phyloP scores from a whole-genome alignment of 768 basidiomycete species.

The Lactarius quietus region DNA sequence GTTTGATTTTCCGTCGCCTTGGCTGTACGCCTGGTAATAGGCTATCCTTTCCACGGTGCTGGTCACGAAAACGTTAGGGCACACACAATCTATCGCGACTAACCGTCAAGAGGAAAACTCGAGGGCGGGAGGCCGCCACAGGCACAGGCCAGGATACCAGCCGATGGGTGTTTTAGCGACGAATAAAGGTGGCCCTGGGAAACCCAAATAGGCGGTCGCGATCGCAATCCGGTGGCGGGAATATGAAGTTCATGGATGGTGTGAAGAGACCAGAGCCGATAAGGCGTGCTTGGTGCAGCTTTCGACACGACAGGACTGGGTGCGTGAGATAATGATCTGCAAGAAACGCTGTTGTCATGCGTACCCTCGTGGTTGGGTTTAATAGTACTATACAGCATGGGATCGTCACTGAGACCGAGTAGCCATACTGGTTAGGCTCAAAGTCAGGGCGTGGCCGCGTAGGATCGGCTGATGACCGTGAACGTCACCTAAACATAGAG shows the following conservation, averaged over 20 bases:
- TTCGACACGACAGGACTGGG: neutral
- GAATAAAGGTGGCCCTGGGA: conserved; percentile 12
- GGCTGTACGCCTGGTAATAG: neutral
- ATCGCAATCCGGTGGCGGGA: conserved; percentile 11
- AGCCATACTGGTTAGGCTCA: neutral
- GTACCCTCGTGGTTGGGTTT: conserved; percentile 13
- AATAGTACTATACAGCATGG: neutral
- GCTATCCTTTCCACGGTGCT: neutral
- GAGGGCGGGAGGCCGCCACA: neutral
- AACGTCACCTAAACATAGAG: conserved; percentile 8
- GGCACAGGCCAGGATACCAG: neutral
- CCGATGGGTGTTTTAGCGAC: neutral
- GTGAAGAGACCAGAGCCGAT: conserved; percentile 20
- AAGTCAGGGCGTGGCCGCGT: neutral
- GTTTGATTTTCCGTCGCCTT: neutral
- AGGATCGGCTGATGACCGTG: conserved; percentile 5
- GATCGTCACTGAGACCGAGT: neutral
- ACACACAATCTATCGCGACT: neutral
- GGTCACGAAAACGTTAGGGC: conserved; percentile 10
- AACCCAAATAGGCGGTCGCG: neutral
- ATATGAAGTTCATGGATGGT: conserved; percentile 9
- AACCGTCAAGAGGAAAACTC: too few species aligned
- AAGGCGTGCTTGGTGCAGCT: neutral
- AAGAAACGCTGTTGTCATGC: conserved; percentile 24
- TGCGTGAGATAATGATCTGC: conserved; percentile 13